These are phyloP conservation scores for Epichloe scottii DNA, from an alignment of 2,329 filamentous ascomycete genomes.

Conservation along the genomic window DNA sequence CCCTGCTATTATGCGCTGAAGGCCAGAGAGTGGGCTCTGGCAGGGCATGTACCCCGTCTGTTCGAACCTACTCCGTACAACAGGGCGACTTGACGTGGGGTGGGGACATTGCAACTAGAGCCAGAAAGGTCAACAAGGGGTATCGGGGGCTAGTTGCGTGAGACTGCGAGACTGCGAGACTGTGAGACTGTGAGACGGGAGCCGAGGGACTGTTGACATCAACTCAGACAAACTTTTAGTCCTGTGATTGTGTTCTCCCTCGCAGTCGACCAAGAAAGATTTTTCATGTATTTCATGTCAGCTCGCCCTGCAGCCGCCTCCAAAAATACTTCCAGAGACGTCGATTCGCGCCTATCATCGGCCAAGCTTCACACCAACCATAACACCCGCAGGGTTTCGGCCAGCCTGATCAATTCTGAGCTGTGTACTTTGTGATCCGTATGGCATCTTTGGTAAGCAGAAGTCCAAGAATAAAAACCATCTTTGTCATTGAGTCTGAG, in stretches of 20 bases:
- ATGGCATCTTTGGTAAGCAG: too few relatives aligned
- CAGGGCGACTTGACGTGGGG: too few relatives aligned
- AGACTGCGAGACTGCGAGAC: slow-evolving; percentile 1
- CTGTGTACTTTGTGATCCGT: too few relatives aligned
- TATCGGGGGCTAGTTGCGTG: not conserved
- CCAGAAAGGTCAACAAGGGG: too few relatives aligned
- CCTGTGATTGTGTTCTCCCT: not conserved
- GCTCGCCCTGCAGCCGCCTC: slow-evolving; percentile 3
- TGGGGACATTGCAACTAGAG: too few relatives aligned
- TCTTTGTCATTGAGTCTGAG: too few relatives aligned
- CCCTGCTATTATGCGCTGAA: not conserved
- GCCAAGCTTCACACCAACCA: too few relatives aligned
- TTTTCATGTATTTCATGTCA: not conserved
- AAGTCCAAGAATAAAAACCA: too few relatives aligned
- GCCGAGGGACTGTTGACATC: slow-evolving; percentile 1
- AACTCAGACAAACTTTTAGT: not conserved
- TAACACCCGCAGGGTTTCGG: too few relatives aligned
- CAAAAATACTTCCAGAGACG: not conserved
- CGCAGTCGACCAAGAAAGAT: not conserved
- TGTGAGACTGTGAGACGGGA: slow-evolving; percentile 5
- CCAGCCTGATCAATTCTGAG: too few relatives aligned
- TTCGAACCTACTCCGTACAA: too few relatives aligned
- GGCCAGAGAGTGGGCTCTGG: not conserved
- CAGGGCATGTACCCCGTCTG: not conserved
- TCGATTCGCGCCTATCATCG: not conserved